Conservation (phyloP, 257 asterid genomes). For the Marsdenia floribunda region DNA sequence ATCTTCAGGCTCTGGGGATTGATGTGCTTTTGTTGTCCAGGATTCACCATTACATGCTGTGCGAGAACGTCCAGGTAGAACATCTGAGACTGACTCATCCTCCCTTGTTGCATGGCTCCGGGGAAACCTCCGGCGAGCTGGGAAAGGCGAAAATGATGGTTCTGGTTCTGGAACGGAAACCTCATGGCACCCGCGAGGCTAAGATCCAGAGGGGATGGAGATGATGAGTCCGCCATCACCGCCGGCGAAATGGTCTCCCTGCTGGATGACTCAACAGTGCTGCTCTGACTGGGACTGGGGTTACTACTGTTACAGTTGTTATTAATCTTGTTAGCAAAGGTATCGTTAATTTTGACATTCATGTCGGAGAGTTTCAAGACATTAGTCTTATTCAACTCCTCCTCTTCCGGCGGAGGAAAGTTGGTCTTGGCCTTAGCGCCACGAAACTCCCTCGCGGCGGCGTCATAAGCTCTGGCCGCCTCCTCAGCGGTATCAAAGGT, state of each 20-base stretch:
- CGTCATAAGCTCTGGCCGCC: conserved; percentile 29
- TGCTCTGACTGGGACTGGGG: conserved; percentile 26
- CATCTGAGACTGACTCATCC: conserved; percentile 10
- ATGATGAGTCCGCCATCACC: conserved; percentile 10
- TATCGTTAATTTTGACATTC: neutral
- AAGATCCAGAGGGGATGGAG: conserved; percentile 21
- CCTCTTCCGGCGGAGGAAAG: conserved; percentile 11
- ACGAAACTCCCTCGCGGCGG: conserved; percentile 24
- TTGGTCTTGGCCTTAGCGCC: conserved; percentile 30
- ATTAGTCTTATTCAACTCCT: neutral
- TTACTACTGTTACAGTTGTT: neutral
- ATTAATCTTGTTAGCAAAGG: conserved; percentile 2
- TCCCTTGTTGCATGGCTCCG: neutral
- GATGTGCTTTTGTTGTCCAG: neutral
- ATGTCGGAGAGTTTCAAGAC: conserved; percentile 4
- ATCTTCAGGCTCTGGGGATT: neutral
- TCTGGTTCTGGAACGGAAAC: conserved; percentile 13
- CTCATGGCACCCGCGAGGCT: conserved; percentile 18
- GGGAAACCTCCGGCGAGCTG: conserved; percentile 10
- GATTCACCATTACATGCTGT: conserved; percentile 4
- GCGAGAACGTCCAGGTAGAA: conserved; percentile 13
- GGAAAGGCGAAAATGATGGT: neutral
- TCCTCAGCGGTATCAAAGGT: conserved; percentile 32
- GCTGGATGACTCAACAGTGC: conserved; percentile 25
- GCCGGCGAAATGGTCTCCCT: conserved; percentile 16